Percentiles rank a stretch among this genome's conserved stretches.
These are phyloP conservation scores for Saturnispora besseyi DNA, from an alignment of 805 yeast species.

Conservation along the genomic window DNA sequence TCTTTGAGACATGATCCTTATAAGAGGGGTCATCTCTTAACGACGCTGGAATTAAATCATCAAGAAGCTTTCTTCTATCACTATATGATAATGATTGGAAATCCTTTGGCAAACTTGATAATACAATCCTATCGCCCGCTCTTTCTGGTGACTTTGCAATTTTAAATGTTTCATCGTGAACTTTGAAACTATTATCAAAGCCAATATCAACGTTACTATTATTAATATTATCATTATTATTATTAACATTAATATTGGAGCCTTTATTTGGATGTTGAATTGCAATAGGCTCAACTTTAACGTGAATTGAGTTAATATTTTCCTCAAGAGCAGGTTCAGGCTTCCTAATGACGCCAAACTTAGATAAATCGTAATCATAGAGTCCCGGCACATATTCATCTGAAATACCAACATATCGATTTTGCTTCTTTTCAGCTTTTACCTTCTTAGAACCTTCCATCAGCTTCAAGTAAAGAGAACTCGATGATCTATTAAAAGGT, in stretches of 20 bases:
- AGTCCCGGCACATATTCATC: constrained; percentile 75
- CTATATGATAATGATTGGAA: constrained; percentile 45
- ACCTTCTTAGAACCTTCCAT: not conserved
- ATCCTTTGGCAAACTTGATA: constrained; percentile 39
- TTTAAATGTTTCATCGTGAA: constrained; percentile 17
- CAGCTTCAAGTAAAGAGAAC: not conserved
- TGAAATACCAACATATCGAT: constrained; percentile 39
- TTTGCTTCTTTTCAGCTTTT: not conserved
- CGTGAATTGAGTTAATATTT: constrained; percentile 12
- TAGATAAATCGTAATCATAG: constrained; percentile 25
- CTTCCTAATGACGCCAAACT: constrained; percentile 16
- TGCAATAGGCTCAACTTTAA: constrained; percentile 25
- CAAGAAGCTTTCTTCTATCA: constrained; percentile 34
- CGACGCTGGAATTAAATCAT: constrained; percentile 22
- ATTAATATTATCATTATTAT: not conserved
- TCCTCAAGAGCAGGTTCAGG: constrained; percentile 4
- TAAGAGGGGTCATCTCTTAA: constrained; percentile 23
- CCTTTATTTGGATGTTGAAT: constrained; percentile 10
- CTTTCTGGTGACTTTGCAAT: constrained; percentile 27
- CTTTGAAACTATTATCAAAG: constrained; percentile 7
- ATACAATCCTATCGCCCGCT: constrained; percentile 32
- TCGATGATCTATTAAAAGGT: constrained; percentile 2
- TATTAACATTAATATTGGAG: not conserved
- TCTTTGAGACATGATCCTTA: constrained; percentile 24
- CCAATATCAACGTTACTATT: not conserved